Evolutionary conservation across 805 yeast species (phyloP).

Genomic region (Wickerhamomyces pijperi): DNA sequence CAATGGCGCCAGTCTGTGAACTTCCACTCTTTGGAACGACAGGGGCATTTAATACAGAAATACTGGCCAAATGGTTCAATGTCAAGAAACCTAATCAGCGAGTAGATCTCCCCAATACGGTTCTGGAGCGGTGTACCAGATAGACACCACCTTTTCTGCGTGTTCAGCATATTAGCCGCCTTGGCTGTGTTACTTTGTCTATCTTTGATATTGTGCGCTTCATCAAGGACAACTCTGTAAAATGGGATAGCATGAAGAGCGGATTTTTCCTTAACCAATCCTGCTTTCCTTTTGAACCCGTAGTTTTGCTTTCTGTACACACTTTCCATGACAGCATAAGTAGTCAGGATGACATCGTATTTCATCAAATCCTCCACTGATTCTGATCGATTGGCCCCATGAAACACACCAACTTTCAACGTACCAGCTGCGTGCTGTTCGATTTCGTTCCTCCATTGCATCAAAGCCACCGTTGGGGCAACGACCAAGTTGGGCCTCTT

Average conservation of each 20-base stretch:
- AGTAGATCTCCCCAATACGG: conserved; percentile 92
- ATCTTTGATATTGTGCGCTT: conserved; percentile 96
- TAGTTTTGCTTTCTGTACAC: conserved; percentile 70
- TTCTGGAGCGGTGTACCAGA: conserved; percentile 96
- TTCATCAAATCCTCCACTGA: conserved; percentile 38
- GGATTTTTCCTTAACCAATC: conserved; percentile 63
- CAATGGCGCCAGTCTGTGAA: conserved; percentile 79
- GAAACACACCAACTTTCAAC: conserved; percentile 62
- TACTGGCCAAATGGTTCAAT: conserved; percentile 81
- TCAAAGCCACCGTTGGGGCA: conserved; percentile 96
- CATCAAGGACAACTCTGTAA: conserved; percentile 84
- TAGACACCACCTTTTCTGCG: conserved; percentile 79
- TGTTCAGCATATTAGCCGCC: conserved; percentile 68
- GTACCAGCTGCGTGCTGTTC: conserved; percentile 68
- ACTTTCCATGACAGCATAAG: conserved; percentile 87
- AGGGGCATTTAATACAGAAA: conserved; percentile 88
- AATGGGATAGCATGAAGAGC: conserved; percentile 65
- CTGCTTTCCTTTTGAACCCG: conserved; percentile 71
- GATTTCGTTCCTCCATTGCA: conserved; percentile 96
- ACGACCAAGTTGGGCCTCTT: conserved; percentile 78
- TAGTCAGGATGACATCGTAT: conserved; percentile 78
- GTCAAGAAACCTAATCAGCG: conserved; percentile 75
- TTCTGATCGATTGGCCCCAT: conserved; percentile 72
- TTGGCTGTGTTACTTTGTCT: conserved; percentile 87
- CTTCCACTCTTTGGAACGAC: conserved; percentile 74